Conservation (phyloP, 2,329 filamentous ascomycete species). For the Sphaceloma murrayae region DNA sequence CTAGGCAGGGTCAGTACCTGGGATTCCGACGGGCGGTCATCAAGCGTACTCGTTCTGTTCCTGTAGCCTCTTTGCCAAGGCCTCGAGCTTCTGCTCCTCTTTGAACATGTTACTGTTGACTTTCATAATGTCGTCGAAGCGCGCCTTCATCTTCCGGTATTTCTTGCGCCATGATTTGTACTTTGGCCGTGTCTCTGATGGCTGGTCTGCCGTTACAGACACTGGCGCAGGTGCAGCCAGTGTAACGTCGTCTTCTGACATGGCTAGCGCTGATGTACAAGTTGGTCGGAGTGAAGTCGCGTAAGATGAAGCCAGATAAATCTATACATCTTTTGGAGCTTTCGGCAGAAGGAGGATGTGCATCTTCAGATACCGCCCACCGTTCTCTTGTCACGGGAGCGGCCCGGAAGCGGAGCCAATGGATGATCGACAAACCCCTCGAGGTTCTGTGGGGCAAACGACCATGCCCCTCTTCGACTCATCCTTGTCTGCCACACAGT, state of each 20-base stretch:
- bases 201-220: background rate
- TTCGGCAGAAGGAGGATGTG: slow-evolving; percentile 11
- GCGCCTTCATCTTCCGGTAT: slow-evolving; percentile 80
- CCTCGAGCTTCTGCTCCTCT: slow-evolving; percentile 69
- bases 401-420: too few species aligned
- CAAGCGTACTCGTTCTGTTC: slow-evolving; percentile 93
- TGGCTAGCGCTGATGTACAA: background rate
- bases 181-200: slow-evolving; percentile 23
- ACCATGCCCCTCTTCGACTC: background rate
- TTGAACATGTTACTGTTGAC: slow-evolving; percentile 75
- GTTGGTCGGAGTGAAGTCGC: background rate
- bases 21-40: slow-evolving; percentile 26
- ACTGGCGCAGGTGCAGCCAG: background rate
- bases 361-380: background rate
- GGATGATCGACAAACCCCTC: background rate
- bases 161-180: slow-evolving; percentile 56
- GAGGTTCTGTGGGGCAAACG: background rate
- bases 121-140: slow-evolving; percentile 67
- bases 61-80: slow-evolving; percentile 71
- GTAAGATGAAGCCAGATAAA: too few species aligned
- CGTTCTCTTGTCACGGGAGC: background rate
- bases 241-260: background rate
- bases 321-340: too few species aligned
- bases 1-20: slow-evolving; percentile 38
- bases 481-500: too few species aligned